A percentile compares a stretch with the other conserved stretches of the same genome.
Conservation (phyloP, 139 green algal genomes). For the Chlamydomonas sp. region DNA sequence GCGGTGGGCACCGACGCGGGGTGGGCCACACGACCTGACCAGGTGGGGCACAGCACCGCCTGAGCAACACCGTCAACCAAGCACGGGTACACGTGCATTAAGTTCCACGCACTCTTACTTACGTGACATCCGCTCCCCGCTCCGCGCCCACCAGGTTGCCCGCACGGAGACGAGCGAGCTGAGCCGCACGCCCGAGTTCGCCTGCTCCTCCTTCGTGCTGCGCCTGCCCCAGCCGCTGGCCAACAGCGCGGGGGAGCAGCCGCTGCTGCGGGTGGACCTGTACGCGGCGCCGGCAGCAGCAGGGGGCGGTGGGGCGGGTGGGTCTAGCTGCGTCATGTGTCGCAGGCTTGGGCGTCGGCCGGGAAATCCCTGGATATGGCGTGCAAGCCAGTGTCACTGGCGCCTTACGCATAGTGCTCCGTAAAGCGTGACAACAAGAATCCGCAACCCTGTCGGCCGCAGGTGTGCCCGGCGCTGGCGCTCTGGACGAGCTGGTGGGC, state of each 20-base stretch:
- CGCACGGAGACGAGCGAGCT: constrained; percentile 50
- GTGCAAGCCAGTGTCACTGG: too few species aligned
- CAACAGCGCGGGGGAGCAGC: background rate
- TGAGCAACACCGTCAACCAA: background rate
- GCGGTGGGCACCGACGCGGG: background rate
- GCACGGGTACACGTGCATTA: too few species aligned
- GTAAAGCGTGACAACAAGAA: too few species aligned
- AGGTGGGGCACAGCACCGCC: background rate
- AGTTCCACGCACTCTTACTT: too few species aligned
- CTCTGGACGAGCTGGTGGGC: constrained; percentile 46
- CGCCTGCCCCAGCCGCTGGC: constrained; percentile 39
- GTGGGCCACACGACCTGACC: background rate
- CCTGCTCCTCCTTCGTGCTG: constrained; percentile 46
- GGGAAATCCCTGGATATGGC: too few species aligned
- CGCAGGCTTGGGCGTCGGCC: background rate
- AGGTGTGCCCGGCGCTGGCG: background rate
- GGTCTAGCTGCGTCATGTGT: background rate
- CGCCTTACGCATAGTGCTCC: too few species aligned
- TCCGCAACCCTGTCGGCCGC: too few species aligned
- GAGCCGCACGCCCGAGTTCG: constrained; percentile 48
- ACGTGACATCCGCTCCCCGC: too few species aligned
- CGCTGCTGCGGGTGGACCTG: constrained; percentile 41
- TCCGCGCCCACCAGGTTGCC: constrained; percentile 8
- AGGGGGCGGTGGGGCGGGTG: background rate
- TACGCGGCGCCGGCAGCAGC: background rate